Evolutionary conservation across 805 yeast genomes (phyloP).

Genomic region (Kodamaea sagamina): DNA sequence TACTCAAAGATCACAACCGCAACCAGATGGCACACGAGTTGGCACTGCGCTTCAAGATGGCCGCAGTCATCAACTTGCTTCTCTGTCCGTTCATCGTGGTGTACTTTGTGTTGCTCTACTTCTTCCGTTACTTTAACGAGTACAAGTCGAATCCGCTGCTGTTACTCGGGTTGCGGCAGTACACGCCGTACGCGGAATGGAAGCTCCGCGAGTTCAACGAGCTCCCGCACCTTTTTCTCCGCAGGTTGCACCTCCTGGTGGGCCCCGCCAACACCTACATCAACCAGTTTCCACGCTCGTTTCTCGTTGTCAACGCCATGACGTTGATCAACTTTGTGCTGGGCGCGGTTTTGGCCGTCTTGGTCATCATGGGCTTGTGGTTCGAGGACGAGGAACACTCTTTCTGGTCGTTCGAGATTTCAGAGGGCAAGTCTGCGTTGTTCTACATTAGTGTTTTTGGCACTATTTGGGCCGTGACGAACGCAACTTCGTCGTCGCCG

Average conservation of each 20-base stretch:
- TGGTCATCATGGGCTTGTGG: slow-evolving; percentile 61
- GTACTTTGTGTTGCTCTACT: slow-evolving; percentile 80
- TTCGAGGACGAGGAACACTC: slow-evolving; percentile 80
- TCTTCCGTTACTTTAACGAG: slow-evolving; percentile 90
- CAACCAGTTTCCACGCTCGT: slow-evolving; percentile 88
- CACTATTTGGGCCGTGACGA: slow-evolving; percentile 78
- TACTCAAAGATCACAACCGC: slow-evolving; percentile 72
- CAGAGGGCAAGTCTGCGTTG: slow-evolving; percentile 75
- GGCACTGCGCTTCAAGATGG: slow-evolving; percentile 77
- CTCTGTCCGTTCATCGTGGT: slow-evolving; percentile 84
- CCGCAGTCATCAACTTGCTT: slow-evolving; percentile 80
- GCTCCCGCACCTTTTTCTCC: slow-evolving; percentile 81
- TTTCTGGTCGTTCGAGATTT: slow-evolving; percentile 84
- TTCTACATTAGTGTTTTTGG: slow-evolving; percentile 90
- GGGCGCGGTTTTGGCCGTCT: slow-evolving; percentile 87
- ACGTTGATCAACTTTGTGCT: slow-evolving; percentile 58
- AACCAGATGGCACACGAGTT: slow-evolving; percentile 67
- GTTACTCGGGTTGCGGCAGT: slow-evolving; percentile 69
- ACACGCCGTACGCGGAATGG: slow-evolving; percentile 95
- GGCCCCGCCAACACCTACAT: slow-evolving; percentile 82
- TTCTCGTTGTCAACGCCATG: slow-evolving; percentile 38
- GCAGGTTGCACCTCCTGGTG: slow-evolving; percentile 73
- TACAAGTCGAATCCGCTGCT: slow-evolving; percentile 85
- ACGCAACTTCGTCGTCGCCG: slow-evolving; percentile 54
- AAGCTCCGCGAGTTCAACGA: slow-evolving; percentile 92